Conservation (phyloP, 2,329 filamentous ascomycete species). For the Dactylellina haptotyla region DNA sequence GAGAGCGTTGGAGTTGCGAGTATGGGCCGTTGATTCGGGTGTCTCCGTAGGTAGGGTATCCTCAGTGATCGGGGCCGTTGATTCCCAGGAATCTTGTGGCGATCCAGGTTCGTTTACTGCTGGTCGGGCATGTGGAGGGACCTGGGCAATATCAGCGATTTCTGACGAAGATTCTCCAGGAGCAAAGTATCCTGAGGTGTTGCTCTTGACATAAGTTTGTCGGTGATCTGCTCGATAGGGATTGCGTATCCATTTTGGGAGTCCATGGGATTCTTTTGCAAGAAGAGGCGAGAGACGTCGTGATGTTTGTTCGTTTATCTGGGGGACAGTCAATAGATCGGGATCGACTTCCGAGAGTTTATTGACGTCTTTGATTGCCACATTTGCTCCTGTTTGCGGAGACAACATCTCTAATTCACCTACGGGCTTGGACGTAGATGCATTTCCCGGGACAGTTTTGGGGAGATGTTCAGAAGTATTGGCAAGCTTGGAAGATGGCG, state of each 20-base stretch:
- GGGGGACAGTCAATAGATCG: slow-evolving; percentile 2
- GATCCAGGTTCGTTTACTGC: background rate
- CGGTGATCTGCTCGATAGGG: background rate
- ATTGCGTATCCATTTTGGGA: background rate
- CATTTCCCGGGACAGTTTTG: background rate
- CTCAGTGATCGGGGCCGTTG: too few species aligned
- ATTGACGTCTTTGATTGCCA: background rate
- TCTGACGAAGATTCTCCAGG: background rate
- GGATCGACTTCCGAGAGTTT: background rate
- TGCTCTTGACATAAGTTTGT: slow-evolving; percentile 6
- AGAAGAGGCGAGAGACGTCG: background rate
- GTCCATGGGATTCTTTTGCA: background rate
- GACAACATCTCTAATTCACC: background rate
- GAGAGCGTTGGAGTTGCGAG: background rate
- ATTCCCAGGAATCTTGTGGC: background rate
- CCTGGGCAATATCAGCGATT: background rate
- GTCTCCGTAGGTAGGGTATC: background rate
- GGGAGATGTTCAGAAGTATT: background rate
- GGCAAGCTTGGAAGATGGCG: background rate
- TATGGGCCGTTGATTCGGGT: background rate
- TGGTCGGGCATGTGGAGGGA: slow-evolving; percentile 17
- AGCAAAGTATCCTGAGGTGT: background rate
- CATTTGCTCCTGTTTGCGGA: background rate
- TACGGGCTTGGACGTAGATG: background rate
- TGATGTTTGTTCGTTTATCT: background rate